phyloP scores from a whole-genome alignment of 495 filamentous ascomycete genomes.

The Penicillium alfredii region DNA sequence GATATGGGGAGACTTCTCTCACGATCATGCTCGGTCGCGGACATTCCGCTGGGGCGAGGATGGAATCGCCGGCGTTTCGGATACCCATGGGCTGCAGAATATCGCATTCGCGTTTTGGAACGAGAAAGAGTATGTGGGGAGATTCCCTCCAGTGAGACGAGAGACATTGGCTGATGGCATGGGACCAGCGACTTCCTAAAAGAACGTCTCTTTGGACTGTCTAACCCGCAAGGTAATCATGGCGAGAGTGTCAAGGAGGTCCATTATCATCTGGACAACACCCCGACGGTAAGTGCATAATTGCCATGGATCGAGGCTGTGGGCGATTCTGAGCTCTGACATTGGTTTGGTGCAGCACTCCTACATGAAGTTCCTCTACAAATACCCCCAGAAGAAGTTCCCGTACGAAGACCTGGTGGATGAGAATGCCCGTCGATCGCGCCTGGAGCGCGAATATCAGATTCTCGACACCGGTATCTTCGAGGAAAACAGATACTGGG shows the following conservation, averaged over 20 bases:
- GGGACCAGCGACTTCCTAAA: conserved; percentile 74
- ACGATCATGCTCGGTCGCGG: conserved; percentile 83
- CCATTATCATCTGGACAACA: conserved; percentile 95
- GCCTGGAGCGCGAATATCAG: conserved; percentile 80
- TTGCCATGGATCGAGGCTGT: neutral
- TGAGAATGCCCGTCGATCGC: conserved; percentile 72
- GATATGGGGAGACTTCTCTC: conserved; percentile 66
- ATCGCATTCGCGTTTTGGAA: conserved; percentile 98
- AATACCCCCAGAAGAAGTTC: conserved; percentile 87
- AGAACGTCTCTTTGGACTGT: conserved; percentile 87
- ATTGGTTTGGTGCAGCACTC: conserved; percentile 70
- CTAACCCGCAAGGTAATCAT: conserved; percentile 94
- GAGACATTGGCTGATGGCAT: neutral
- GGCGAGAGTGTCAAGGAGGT: conserved; percentile 94
- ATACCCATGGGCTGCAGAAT: conserved; percentile 83
- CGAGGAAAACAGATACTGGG: conserved; percentile 90
- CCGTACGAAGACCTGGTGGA: conserved; percentile 82
- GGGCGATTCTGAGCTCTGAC: no score
- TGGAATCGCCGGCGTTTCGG: conserved; percentile 92
- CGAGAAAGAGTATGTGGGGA: conserved; percentile 75
- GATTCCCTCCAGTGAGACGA: neutral
- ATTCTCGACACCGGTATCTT: conserved; percentile 88
- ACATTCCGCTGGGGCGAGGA: conserved; percentile 95
- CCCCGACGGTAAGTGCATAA: conserved; percentile 48
- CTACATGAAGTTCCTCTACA: conserved; percentile 98